Evolutionary conservation across 352 stramenopile species (phyloP).

Genomic region (Pythium utonaiense): DNA sequence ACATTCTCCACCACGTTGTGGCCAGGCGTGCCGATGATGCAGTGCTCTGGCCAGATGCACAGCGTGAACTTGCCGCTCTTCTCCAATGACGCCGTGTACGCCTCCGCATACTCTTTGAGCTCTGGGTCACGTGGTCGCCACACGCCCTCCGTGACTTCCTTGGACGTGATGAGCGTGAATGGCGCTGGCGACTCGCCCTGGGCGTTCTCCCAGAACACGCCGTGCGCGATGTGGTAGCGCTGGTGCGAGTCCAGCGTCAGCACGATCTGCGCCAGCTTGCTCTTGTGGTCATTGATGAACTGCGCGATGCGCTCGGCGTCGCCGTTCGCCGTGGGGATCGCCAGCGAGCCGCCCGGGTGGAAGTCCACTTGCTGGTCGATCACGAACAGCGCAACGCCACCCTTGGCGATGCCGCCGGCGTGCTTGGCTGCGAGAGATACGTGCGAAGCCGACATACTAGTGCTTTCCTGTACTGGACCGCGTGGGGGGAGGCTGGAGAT

Average conservation of each 20-base stretch:
- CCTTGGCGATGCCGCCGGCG: constrained; percentile 36
- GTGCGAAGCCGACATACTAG: not conserved
- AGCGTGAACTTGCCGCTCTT: constrained; percentile 87
- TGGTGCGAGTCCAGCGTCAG: constrained; percentile 97
- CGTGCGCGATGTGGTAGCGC: constrained; percentile 94
- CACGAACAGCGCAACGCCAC: constrained; percentile 49
- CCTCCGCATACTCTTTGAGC: constrained; percentile 82
- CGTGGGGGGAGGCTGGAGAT: not conserved
- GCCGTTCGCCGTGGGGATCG: constrained; percentile 90
- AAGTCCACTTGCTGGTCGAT: constrained; percentile 97
- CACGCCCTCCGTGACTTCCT: constrained; percentile 62
- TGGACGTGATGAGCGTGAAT: constrained; percentile 91
- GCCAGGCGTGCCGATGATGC: constrained; percentile 89
- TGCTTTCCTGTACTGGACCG: too few relatives aligned
- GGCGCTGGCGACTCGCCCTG: constrained; percentile 66
- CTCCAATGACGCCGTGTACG: constrained; percentile 90
- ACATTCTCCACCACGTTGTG: constrained; percentile 89
- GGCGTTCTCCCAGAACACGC: constrained; percentile 88
- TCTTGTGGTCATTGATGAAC: constrained; percentile 76
- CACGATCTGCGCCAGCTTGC: constrained; percentile 80
- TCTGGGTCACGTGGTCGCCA: constrained; percentile 63
- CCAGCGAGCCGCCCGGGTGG: constrained; percentile 92
- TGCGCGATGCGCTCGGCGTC: constrained; percentile 88
- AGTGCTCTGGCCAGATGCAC: constrained; percentile 97
- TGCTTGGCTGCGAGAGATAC: constrained; percentile 31